These are phyloP conservation scores for Westerdykella aurantiaca DNA, from an alignment of 2,329 filamentous ascomycete genomes.

Conservation along the genomic window DNA sequence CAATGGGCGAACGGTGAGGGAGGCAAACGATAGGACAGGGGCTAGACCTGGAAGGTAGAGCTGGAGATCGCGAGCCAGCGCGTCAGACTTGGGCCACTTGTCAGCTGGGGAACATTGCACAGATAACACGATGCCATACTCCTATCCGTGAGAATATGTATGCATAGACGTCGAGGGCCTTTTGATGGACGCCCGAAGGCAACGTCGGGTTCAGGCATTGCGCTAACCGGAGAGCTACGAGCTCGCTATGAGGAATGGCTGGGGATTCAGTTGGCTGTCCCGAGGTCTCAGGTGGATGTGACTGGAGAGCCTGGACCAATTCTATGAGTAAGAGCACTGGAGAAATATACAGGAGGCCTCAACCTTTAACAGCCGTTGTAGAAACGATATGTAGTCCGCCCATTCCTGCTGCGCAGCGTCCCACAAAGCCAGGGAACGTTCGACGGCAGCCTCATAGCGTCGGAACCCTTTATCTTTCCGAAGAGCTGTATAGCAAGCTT, in stretches of 20 bases:
- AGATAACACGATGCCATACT: conserved; percentile 37
- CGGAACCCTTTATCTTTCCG: conserved; percentile 64
- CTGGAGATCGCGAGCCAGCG: conserved; percentile 72
- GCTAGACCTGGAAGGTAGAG: conserved; percentile 87
- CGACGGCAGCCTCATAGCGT: conserved; percentile 82
- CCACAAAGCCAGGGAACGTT: conserved; percentile 81
- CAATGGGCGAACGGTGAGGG: conserved; percentile 78
- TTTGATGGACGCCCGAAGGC: conserved; percentile 95
- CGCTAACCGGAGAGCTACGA: conserved; percentile 82
- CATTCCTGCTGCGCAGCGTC: conserved; percentile 94
- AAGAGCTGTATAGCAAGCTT: conserved; percentile 47
- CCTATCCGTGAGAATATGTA: conserved; percentile 85
- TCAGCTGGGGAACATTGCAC: conserved; percentile 16
- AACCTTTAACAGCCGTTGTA: conserved; percentile 86
- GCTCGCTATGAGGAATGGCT: conserved; percentile 71
- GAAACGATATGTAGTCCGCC: conserved; percentile 98
- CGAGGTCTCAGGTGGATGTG: conserved; percentile 55
- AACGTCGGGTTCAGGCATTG: conserved; percentile 92
- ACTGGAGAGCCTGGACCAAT: conserved; percentile 68
- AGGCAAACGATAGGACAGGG: conserved; percentile 87
- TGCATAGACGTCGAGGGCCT: conserved; percentile 87
- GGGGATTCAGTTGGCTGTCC: conserved; percentile 46
- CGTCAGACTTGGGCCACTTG: conserved; percentile 50
- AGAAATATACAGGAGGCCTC: conserved; percentile 11
- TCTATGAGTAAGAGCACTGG: conserved; percentile 18